Base-by-base conservation (phyloP, 2,329 filamentous ascomycete genomes). In the Exophiala lecanii-corni region DNA sequence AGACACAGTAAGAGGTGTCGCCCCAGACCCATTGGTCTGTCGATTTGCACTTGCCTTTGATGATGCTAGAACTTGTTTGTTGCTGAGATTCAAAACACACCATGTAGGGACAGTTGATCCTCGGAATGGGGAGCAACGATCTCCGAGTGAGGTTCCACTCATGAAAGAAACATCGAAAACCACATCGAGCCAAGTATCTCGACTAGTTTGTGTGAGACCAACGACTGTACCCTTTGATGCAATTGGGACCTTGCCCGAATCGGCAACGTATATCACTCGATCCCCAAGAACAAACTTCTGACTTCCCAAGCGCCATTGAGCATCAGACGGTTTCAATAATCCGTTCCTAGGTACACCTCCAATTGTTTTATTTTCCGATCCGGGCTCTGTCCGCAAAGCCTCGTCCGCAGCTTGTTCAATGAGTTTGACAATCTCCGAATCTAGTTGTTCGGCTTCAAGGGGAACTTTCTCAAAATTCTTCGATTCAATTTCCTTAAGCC, bases 131-230 rank as follows among this genome's bases (percentile, higher is more conserved):
- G 89, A 88, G 61, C 91, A 95, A 46, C 92, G 83, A 43, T 89
- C 89, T 46, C 87, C 86, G 12, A 98, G 75, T 0, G 86, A 92
- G 2, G 89, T 96, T 50, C 92, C 92, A 59, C 89, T 94, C 89
- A 98, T 97, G 66, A 98, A 98, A 0, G 88, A 85, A 9, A 80
- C 79, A 62, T 98, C 94, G 66, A 95, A 98, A 5, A 98, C 82
- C 44, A 97, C 79, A 62, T 98, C 92, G 26, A 98, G 74, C 45
- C 96, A 75, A 35, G 86, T 78, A 18, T 83, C 84, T 43, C 86
- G 85, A 15, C 89, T 76, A 20, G 89, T 96, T 43, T 87, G 84
- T 48, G 89, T 96, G 60, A 96, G 84, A 25, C 92, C 92, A 43
- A 94, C 84, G n/a, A 98, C 87, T 1, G 92, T 97, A 57, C 94